Base-by-base conservation (phyloP, 176 grass and related monocot genomes). In the Zizania latifolia region DNA sequence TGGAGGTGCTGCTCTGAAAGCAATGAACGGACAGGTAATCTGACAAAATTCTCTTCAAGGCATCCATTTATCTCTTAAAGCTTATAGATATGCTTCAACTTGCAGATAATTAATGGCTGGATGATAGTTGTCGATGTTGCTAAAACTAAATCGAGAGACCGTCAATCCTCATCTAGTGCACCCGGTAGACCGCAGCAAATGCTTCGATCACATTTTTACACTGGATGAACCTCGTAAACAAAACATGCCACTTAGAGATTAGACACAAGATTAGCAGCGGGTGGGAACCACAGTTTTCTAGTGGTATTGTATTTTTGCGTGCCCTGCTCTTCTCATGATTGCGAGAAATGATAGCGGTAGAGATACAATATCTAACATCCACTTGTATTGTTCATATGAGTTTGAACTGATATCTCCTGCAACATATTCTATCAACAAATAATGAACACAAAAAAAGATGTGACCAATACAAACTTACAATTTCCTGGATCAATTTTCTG, bases 91-190 rank as follows among this genome's bases (percentile, higher is more conserved):
- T 48, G 79, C 4, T 71, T 72, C 40, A 50, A 5, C 78, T 45
- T 82, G 30, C 84, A 99, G 91, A 92, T 94, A 78, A 99, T 94
- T 85, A 99, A 99, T 11, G 92, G 92, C 12, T 94, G 92, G 92
- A 99, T 94, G 92, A 94, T 94, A 76, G 86, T 99, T 38, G 92
- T 99, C 30, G 95, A 99, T 54, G 82, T 90, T 73, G 92, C 87
- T 32, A 92, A 72, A 89, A 87, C 85, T 59, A 88, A 80, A 59
- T 81, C 79, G 7, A 90, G 71, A 75, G 77, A 68, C 26, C 15
- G 43, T 14, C 72, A 54, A 33, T 0, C 22, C 54, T 51, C 40
- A 30, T 80, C 29, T 58, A 76, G 34, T 23, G 38, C 76, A 60
- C 76, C 71, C 1, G 69, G 50, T 67, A 4, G 9, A 70, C 33